Evolutionary conservation across 768 basidiomycete species (phyloP).

Genomic region (Auriscalpium microsporum): DNA sequence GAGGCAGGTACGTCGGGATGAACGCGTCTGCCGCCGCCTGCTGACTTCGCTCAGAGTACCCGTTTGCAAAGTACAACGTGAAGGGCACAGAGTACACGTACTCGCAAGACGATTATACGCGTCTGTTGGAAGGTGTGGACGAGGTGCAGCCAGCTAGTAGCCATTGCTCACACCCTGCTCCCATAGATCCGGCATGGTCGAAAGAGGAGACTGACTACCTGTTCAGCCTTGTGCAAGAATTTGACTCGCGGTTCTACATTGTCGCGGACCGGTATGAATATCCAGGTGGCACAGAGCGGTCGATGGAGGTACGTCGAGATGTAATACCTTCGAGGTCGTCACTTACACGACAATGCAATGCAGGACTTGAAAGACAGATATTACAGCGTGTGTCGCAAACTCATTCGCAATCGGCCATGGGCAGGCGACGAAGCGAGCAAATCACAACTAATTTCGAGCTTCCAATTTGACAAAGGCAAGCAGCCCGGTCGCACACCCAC

Average conservation of each 20-base stretch:
- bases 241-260: slow-evolving; percentile 84
- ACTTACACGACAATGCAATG: neutral
- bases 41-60: slow-evolving; percentile 44
- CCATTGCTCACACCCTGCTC: neutral
- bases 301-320: slow-evolving; percentile 55
- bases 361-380: slow-evolving; percentile 94
- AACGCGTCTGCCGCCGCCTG: neutral
- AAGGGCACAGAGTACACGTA: slow-evolving; percentile 60
- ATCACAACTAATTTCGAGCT: slow-evolving; percentile 56
- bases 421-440: slow-evolving; percentile 71
- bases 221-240: slow-evolving; percentile 70
- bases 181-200: slow-evolving; percentile 73
- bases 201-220: slow-evolving; percentile 93
- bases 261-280: slow-evolving; percentile 86
- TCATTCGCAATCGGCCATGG: slow-evolving; percentile 80
- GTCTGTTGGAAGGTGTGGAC: slow-evolving; percentile 60
- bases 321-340: neutral
- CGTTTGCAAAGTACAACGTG: slow-evolving; percentile 78
- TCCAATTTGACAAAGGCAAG: slow-evolving; percentile 84
- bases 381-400: slow-evolving; percentile 81
- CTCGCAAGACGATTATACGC: slow-evolving; percentile 80
- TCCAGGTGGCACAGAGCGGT: slow-evolving; percentile 40
- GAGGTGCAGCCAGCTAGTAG: neutral
- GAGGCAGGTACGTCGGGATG: slow-evolving; percentile 38
- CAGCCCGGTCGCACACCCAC: neutral